phyloP scores from a whole-genome alignment of 495 filamentous ascomycete genomes.

The Penicillium daleae region DNA sequence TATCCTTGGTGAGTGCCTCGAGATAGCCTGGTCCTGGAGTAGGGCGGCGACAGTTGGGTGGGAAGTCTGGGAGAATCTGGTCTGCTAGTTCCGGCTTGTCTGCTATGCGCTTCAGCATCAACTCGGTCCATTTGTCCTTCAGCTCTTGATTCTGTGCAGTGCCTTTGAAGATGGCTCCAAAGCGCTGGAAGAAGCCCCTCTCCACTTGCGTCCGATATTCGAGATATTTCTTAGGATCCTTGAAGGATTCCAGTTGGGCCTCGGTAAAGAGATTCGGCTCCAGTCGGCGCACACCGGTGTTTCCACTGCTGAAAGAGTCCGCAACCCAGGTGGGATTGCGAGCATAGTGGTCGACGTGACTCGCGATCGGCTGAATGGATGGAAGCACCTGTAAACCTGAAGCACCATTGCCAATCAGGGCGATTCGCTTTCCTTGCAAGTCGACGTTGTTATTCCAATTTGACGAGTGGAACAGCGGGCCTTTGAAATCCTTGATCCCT shows the following conservation, averaged over 20 bases:
- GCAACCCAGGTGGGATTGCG: slow-evolving; percentile 74
- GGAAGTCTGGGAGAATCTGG: slow-evolving; percentile 65
- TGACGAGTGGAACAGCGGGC: slow-evolving; percentile 56
- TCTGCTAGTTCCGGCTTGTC: slow-evolving; percentile 58
- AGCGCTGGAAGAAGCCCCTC: slow-evolving; percentile 59
- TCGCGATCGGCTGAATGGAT: slow-evolving; percentile 58
- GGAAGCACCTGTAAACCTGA: slow-evolving; percentile 60
- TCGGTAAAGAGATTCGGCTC: slow-evolving; percentile 54
- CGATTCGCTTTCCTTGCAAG: slow-evolving; percentile 56
- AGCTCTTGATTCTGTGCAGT: slow-evolving; percentile 53
- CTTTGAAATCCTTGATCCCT: slow-evolving; percentile 53
- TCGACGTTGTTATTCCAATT: slow-evolving; percentile 56
- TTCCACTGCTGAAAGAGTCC: slow-evolving; percentile 50
- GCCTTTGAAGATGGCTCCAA: slow-evolving; percentile 58
- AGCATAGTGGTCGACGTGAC: slow-evolving; percentile 65
- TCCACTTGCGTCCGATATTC: slow-evolving; percentile 56
- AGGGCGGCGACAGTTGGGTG: slow-evolving; percentile 68
- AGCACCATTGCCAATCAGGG: slow-evolving; percentile 64
- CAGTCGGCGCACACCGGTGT: slow-evolving; percentile 39
- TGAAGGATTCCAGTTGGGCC: slow-evolving; percentile 53
- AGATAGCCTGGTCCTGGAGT: slow-evolving; percentile 76
- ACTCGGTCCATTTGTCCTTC: slow-evolving; percentile 53
- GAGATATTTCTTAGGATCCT: slow-evolving; percentile 53
- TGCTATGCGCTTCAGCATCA: slow-evolving; percentile 55
- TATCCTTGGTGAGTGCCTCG: slow-evolving; percentile 65